Conservation (phyloP, 2,329 filamentous ascomycete genomes). For the Chaetomiaceae sp. region DNA sequence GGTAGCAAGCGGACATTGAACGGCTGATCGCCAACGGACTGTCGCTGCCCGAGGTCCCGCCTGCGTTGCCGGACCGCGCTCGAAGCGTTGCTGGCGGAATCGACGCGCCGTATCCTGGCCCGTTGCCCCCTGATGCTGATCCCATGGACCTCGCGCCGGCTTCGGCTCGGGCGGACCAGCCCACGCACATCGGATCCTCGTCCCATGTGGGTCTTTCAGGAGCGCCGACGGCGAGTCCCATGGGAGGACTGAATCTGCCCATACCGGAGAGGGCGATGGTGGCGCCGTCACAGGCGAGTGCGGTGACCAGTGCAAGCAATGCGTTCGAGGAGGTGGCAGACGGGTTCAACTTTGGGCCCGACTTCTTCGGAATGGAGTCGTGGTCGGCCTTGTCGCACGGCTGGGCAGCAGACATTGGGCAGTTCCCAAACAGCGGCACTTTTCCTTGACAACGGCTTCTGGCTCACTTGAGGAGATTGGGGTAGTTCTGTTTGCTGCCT, state of each 20-base stretch:
- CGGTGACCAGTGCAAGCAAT: slow-evolving; percentile 29
- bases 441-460: slow-evolving; percentile 3
- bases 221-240: slow-evolving; percentile 8
- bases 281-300: slow-evolving; percentile 24
- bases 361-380: slow-evolving; percentile 20
- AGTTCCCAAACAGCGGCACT: slow-evolving; percentile 11
- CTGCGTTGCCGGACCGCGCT: not conserved
- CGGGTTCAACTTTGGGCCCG: slow-evolving; percentile 31
- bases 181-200: not conserved
- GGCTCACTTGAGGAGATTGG: too few species aligned
- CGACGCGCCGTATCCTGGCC: slow-evolving; percentile 5
- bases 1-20: slow-evolving; percentile 44
- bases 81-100: slow-evolving; percentile 5
- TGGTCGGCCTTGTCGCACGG: slow-evolving; percentile 26
- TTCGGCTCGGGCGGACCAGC: not conserved
- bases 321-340: slow-evolving; percentile 33
- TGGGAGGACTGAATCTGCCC: slow-evolving; percentile 7
- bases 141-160: not conserved
- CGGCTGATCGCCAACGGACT: slow-evolving; percentile 38
- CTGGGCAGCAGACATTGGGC: slow-evolving; percentile 25
- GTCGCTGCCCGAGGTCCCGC: slow-evolving; percentile 11
- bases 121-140: not conserved
- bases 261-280: slow-evolving; percentile 3
- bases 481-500: not conserved
- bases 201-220: slow-evolving; percentile 11